These are phyloP conservation scores for Colletotrichum theobromicola DNA, from an alignment of 2,329 filamentous ascomycete species.

Conservation along the genomic window DNA sequence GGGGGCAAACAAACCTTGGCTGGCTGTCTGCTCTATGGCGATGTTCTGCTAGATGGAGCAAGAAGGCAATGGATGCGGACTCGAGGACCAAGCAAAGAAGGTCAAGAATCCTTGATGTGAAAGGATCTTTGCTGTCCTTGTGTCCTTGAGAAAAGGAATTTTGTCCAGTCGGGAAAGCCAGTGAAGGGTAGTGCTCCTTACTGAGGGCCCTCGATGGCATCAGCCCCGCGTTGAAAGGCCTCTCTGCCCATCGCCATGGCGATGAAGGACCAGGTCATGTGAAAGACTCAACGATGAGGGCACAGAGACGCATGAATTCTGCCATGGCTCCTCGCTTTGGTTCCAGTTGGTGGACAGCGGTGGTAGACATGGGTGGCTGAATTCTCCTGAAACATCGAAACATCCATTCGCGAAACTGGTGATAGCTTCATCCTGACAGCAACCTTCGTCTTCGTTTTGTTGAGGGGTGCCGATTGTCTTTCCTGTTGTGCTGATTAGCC, in stretches of 20 bases:
- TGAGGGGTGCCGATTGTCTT: not conserved
- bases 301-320: not conserved
- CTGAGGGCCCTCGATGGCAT: not conserved
- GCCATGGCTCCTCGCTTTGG: not conserved
- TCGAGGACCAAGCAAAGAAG: not conserved
- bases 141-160: not conserved
- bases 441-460: not conserved
- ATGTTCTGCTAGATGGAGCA: not conserved
- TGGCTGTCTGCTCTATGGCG: not conserved
- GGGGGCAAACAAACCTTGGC: not conserved
- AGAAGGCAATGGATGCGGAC: not conserved
- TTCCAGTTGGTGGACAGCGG: not conserved
- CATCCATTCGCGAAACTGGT: too few species aligned
- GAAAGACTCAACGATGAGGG: not conserved
- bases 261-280: not conserved
- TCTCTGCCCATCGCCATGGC: not conserved
- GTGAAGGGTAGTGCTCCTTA: not conserved
- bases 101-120: not conserved
- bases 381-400: not conserved
- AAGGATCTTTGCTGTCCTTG: not conserved
- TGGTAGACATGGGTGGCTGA: not conserved
- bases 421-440: not conserved
- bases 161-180: not conserved
- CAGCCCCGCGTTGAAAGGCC: not conserved
- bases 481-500: not conserved